Conservation (phyloP, 2,329 filamentous ascomycete species). For the Colletotrichum paranaense region DNA sequence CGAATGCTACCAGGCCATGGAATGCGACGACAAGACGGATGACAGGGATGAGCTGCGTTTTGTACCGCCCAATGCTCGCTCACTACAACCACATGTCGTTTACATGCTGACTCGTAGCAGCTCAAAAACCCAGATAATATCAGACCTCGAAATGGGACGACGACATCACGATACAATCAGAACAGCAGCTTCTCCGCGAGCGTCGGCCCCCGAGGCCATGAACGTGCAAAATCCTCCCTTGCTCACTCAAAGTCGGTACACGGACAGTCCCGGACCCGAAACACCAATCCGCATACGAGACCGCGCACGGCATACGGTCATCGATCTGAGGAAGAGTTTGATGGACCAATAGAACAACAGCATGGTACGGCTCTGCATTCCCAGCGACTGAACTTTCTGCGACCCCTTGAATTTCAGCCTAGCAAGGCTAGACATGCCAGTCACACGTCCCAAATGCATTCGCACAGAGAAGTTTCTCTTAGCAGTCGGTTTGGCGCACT, state of each 20-base stretch:
- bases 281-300: slow-evolving; percentile 47
- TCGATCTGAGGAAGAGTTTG: slow-evolving; percentile 51
- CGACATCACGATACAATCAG: slow-evolving; percentile 35
- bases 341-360: slow-evolving; percentile 44
- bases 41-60: slow-evolving; percentile 25
- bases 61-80: slow-evolving; percentile 19
- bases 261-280: slow-evolving; percentile 53
- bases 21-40: slow-evolving; percentile 15
- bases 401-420: slow-evolving; percentile 26
- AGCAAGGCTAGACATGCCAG: slow-evolving; percentile 42
- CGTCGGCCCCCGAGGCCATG: slow-evolving; percentile 63
- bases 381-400: slow-evolving; percentile 23
- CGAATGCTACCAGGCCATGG: neutral
- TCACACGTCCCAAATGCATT: slow-evolving; percentile 42
- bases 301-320: slow-evolving; percentile 54
- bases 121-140: slow-evolving; percentile 43
- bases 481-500: slow-evolving; percentile 50
- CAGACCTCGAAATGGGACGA: slow-evolving; percentile 44
- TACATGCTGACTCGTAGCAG: slow-evolving; percentile 38
- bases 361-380: slow-evolving; percentile 47
- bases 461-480: slow-evolving; percentile 58
- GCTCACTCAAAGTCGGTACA: slow-evolving; percentile 40
- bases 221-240: slow-evolving; percentile 65
- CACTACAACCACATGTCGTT: neutral
- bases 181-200: slow-evolving; percentile 67